Conservation (phyloP, 2,329 filamentous ascomycete genomes). For the Aspergillus ochraceus region DNA sequence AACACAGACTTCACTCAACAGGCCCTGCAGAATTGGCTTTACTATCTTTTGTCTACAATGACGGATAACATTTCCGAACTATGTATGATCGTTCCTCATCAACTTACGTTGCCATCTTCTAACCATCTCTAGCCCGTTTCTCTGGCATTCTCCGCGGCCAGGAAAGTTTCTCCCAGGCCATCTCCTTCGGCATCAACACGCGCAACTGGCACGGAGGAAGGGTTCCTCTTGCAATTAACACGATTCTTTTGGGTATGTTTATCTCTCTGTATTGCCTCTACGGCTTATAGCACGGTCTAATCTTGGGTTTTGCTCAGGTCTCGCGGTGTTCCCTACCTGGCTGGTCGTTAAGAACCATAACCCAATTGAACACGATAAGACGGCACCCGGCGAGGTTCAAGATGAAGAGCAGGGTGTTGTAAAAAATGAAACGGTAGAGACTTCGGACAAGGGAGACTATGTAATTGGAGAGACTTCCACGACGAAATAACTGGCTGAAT, state of each 20-base stretch:
- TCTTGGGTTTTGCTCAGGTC: constrained; percentile 9
- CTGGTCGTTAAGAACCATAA: constrained; percentile 22
- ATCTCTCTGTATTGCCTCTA: not conserved
- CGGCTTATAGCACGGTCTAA: too few relatives aligned
- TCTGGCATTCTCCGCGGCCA: constrained; percentile 47
- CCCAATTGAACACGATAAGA: constrained; percentile 21
- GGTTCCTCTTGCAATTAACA: constrained; percentile 45
- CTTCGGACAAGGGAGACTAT: not conserved
- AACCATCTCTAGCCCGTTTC: constrained; percentile 25
- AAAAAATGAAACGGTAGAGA: not conserved
- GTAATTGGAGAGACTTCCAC: not conserved
- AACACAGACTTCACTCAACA: constrained; percentile 48
- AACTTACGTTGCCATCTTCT: not conserved
- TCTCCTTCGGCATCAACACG: constrained; percentile 47
- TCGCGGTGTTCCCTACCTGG: constrained; percentile 30
- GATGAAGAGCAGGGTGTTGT: constrained; percentile 17
- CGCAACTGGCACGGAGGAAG: constrained; percentile 44
- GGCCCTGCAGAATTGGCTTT: constrained; percentile 57
- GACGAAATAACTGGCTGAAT: not conserved
- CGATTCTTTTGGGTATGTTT: constrained; percentile 31
- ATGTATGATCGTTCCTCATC: constrained; percentile 12
- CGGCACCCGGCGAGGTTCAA: not conserved
- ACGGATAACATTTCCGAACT: constrained; percentile 57
- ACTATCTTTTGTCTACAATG: constrained; percentile 56
- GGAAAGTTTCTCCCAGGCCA: constrained; percentile 47